Conservation (phyloP, 2,329 filamentous ascomycete species). For the Geosmithia morbida region DNA sequence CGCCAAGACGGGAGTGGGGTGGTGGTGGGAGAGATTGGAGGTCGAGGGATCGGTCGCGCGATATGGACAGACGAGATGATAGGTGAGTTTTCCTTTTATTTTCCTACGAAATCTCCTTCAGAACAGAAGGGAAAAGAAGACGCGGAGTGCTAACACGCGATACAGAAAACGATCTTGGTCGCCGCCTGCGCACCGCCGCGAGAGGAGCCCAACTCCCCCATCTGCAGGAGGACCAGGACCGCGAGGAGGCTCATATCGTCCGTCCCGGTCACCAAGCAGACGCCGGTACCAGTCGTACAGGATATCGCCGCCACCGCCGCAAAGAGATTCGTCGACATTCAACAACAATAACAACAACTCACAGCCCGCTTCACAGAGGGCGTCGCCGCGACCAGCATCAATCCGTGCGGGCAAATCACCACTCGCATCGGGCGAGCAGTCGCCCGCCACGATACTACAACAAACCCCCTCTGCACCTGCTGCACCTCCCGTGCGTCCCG, state of each 20-base stretch:
- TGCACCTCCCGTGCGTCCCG: neutral
- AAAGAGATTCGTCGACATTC: slow-evolving; percentile 32
- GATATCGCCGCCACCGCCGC: slow-evolving; percentile 25
- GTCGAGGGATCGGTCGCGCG: slow-evolving; percentile 4
- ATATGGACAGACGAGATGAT: slow-evolving; percentile 15
- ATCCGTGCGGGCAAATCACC: slow-evolving; percentile 29
- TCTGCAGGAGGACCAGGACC: slow-evolving; percentile 7
- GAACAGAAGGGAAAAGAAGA: neutral
- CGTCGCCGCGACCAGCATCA: slow-evolving; percentile 35
- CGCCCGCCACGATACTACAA: slow-evolving; percentile 8
- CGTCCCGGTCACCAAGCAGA: slow-evolving; percentile 34
- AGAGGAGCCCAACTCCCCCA: slow-evolving; percentile 21
- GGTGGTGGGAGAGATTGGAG: neutral
- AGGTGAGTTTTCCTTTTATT: slow-evolving; percentile 1
- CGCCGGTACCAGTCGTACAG: slow-evolving; percentile 29
- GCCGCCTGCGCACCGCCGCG: slow-evolving; percentile 33
- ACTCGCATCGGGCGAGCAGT: slow-evolving; percentile 26
- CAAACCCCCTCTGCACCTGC: neutral
- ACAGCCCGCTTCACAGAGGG: slow-evolving; percentile 32
- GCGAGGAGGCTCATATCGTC: slow-evolving; percentile 31
- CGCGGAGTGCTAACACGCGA: slow-evolving; percentile 6
- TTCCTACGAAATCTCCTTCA: neutral
- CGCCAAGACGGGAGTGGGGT: slow-evolving; percentile 3
- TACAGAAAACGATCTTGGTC: slow-evolving; percentile 39
- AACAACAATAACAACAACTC: slow-evolving; percentile 17